Base-by-base conservation (phyloP, 73 alveolate genomes). In the Paramecium primaurelia region DNA sequence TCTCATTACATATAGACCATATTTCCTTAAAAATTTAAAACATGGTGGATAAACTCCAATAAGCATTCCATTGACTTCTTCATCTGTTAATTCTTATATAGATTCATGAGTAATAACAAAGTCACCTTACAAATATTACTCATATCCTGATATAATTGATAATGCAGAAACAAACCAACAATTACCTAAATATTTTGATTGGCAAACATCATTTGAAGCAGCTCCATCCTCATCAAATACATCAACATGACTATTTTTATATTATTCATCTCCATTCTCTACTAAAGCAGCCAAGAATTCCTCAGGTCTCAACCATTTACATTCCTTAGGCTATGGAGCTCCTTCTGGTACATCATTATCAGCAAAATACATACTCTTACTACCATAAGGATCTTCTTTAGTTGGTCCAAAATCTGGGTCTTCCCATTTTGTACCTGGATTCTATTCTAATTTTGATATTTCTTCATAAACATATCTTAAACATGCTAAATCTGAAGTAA, bases 151-250 rank as follows among this genome's bases (percentile, higher is more conserved):
- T 18, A 99, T 92, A 54, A 98, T 99, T 20, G 99, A 95, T 68
- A 99, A 95, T 38, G 99, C 99, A 8, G 99, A 97, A 42, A 99
- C 97, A 92, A 99, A 97, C 99, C 99, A 99, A 92, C 99, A 99
- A 93, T 98, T 99, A 18, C 99, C 99, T 58, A 98, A 87, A 75
- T 99, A 94, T 47, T 99, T 99, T 0, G 92, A 71, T 96, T 98
- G 97, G n/a, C 89, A 93, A 1, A 97, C 99, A 92, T 97, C 99
- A 95, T 96, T 97, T 34, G 99, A 92, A 60, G 97, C 96, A 14
- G 97, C 97, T 75, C 99, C 99, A 90, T 97, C 98, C 37, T 93
- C 98, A 68, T 93, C 96, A 88, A 91, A 80, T 58, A 92, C 92
- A 30, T 92, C 85, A 34, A 94, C 93, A 8, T 36, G 51, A 14